Evolutionary conservation across 2,329 filamentous ascomycete genomes (phyloP).

Genomic region (Trichoderma breve): DNA sequence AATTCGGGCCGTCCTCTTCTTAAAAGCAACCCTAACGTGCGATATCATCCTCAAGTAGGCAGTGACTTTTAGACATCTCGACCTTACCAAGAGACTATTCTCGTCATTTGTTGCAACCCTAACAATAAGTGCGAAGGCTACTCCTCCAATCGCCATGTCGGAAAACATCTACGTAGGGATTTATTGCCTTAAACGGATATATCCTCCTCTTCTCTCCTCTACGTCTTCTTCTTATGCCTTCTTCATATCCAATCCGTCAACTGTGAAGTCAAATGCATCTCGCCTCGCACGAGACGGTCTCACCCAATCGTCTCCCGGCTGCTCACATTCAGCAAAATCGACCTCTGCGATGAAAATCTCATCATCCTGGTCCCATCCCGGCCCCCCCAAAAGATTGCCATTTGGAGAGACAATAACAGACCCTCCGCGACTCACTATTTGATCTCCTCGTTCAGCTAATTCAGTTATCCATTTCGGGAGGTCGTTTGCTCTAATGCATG

Average conservation of each 20-base stretch:
- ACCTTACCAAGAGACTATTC: neutral
- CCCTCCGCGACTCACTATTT: neutral
- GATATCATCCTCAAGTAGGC: neutral
- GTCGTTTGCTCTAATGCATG: neutral
- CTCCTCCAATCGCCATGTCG: neutral
- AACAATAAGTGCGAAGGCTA: neutral
- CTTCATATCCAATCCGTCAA: neutral
- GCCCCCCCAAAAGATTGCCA: neutral
- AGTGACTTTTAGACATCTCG: neutral
- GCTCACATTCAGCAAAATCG: neutral
- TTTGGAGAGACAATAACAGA: slow-evolving; percentile 1
- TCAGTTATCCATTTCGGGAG: neutral
- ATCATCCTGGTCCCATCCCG: neutral
- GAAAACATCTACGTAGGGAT: neutral
- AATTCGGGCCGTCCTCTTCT: neutral
- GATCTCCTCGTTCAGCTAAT: neutral
- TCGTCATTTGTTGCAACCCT: neutral
- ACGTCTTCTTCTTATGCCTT: neutral
- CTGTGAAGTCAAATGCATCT: neutral
- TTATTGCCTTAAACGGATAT: neutral
- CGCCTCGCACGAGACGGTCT: neutral
- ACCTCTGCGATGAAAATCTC: neutral
- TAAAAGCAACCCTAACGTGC: neutral
- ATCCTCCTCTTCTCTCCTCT: too few relatives aligned
- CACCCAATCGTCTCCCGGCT: neutral